Base-by-base conservation (phyloP, 2,329 filamentous ascomycete genomes). In the Scortechinia acanthostroma region DNA sequence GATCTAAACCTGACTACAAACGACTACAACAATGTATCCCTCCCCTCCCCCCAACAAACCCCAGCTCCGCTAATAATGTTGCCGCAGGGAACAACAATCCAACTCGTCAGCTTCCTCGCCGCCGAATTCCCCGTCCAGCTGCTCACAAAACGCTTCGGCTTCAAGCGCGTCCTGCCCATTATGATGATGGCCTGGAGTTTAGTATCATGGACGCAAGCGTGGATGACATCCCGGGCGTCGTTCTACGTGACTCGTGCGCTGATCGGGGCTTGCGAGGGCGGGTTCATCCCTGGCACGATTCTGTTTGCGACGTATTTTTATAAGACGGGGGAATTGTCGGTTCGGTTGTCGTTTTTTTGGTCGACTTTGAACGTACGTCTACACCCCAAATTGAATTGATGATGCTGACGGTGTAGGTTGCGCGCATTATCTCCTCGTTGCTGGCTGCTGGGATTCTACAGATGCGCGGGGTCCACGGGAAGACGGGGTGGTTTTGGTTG, bases 251-350 rank as follows among this genome's bases (percentile, higher is more conserved):
- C 73, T 0, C 65, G 76, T 1, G 66, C 75, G 2, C 52, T 79
- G 14, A 70, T 80, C 15, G 75, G 75, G 0, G 54, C 73, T 6
- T 17, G 14, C 6, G 35, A 40, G 17, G 72, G 73, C 13, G 76
- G 76, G 2, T 80, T 78, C 51, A 78, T 80, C 44, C 76, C 76
- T 2, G 74, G 72, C 50, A 74, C 73, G 10, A 76, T 85, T 43
- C 65, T 84, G 1, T 87, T 85, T 57, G 68, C 85, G 1, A 80
- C 77, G 2, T 88, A 88, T 59, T 89, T 84, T 61, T 89, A 87
- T 64, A 88, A 75, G 3, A 77, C 76, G 1, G 71, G 69, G 44
- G 85, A 89, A 55, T 64, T 89, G 1, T 80, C 83, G 0, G 71
- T 76, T 22, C 75, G 86, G 0, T 66, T 89, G 6, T 78, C 79